phyloP scores from a whole-genome alignment of 208 protist species.

The Leishmania turanica region DNA sequence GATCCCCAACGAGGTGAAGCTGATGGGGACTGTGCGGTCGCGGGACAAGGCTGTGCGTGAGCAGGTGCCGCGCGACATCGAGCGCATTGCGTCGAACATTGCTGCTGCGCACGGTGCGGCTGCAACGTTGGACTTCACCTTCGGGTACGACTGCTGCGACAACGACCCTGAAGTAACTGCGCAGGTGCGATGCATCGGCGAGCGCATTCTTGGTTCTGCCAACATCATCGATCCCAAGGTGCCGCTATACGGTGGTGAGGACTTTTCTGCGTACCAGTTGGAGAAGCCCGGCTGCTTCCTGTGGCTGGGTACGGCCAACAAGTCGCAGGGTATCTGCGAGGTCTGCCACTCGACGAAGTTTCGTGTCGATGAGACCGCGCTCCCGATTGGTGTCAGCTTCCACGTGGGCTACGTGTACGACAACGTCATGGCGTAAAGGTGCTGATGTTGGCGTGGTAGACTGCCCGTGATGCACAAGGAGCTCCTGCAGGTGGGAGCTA shows the following conservation, averaged over 20 bases:
- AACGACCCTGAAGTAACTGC: conserved; percentile 57
- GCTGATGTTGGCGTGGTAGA: neutral
- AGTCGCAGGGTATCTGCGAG: conserved; percentile 29
- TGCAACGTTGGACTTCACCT: conserved; percentile 36
- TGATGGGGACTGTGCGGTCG: conserved; percentile 57
- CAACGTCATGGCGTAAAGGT: conserved; percentile 34
- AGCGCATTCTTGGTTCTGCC: conserved; percentile 30
- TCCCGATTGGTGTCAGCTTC: conserved; percentile 39
- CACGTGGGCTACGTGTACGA: conserved; percentile 58
- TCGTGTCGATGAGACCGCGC: conserved; percentile 46
- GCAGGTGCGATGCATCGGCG: conserved; percentile 35
- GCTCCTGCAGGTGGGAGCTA: neutral
- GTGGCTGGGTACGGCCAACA: conserved; percentile 43
- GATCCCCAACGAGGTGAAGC: conserved; percentile 56
- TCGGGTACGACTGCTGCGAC: conserved; percentile 67
- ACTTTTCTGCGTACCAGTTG: conserved; percentile 56
- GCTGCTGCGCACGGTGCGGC: conserved; percentile 49
- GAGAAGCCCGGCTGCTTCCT: conserved; percentile 48
- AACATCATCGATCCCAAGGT: conserved; percentile 33
- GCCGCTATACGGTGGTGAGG: conserved; percentile 43
- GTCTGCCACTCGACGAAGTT: conserved; percentile 53
- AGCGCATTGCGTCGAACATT: conserved; percentile 45
- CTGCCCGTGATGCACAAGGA: neutral
- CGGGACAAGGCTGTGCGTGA: conserved; percentile 42
- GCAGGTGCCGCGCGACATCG: conserved; percentile 41